These are phyloP conservation scores for Casaregolazyma lundiana DNA, from an alignment of 1,139 yeast species.

Conservation along the genomic window DNA sequence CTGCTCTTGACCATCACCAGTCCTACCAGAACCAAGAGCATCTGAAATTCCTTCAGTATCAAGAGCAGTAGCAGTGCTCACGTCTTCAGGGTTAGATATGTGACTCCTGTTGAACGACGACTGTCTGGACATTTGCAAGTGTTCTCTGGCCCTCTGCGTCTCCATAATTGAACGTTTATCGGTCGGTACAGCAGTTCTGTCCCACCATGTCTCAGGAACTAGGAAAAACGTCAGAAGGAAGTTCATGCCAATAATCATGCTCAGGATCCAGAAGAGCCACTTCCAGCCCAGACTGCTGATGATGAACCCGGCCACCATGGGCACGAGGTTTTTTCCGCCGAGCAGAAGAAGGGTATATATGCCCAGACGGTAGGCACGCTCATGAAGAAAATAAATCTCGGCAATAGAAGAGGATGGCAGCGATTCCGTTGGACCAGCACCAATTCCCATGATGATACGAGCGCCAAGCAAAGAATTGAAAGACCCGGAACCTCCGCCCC, in stretches of 20 bases:
- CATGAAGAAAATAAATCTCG: conserved; percentile 61
- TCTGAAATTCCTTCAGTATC: not conserved
- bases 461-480: conserved; percentile 55
- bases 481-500: conserved; percentile 49
- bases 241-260: conserved; percentile 49
- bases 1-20: not conserved
- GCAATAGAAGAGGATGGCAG: conserved; percentile 60
- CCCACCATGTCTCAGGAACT: conserved; percentile 67
- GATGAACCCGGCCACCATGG: conserved; percentile 52
- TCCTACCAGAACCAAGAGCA: not conserved
- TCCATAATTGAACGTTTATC: conserved; percentile 48
- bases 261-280: conserved; percentile 59
- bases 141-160: conserved; percentile 46
- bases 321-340: conserved; percentile 61
- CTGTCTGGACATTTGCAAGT: conserved; percentile 22
- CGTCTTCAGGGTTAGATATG: conserved; percentile 2
- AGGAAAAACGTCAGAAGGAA: conserved; percentile 46
- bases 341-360: conserved; percentile 55
- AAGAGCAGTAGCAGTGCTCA: not conserved
- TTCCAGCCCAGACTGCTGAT: conserved; percentile 49
- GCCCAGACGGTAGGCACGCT: conserved; percentile 61
- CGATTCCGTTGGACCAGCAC: conserved; percentile 59
- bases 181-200: conserved; percentile 49
- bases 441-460: conserved; percentile 53
- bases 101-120: conserved; percentile 8